Evolutionary conservation across 805 yeast species (phyloP), one percentile per base, ranked within the genome.

Genomic region (Ogataea pignaliae): DNA sequence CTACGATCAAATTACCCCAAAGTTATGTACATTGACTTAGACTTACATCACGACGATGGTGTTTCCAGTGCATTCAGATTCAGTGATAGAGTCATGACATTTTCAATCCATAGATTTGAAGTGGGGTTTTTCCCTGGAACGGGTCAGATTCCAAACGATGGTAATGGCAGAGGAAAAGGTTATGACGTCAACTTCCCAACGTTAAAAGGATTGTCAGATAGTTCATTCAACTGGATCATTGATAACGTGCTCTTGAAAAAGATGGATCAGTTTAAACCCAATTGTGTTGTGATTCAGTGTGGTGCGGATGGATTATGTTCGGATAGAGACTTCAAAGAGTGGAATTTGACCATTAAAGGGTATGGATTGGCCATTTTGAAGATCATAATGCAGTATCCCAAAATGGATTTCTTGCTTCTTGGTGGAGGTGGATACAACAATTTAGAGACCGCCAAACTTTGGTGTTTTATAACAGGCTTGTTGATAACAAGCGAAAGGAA

Each of bases 371-470:
- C 60, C 6, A 59, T 81, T 4, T 5, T 48, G 21, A 32, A 52
- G 11, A 17, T 74, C 15, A 39, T 71, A 7, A 50, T 43, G 2
- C 45, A 59, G 16, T 37, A 56, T 2, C 39, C 53, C 1, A 39
- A 52, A 3, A 79, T 80, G 0, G 57, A 69, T 0, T 42, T 82
- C 42, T 44, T 85, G 7, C 64, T 85, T 1, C 64, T 85, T 1
- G 91, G 91, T 1, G 93, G 93, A 2, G 93, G 93, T 3, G 93
- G 91, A 0, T 85, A 85, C 56, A 78, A 83, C 47, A 78, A 73
- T 47, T 57, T 69, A 3, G 81, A 83, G 46, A 71, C 78, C 21
- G 79, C 88, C 0, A 71, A 85, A 47, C 76, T 80, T 44, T 82
- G 87, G 79, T 63, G 79, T 0, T 68, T 63, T 50, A 47, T 73